phyloP scores from a whole-genome alignment of 805 yeast genomes.

The Starmera dryadoides region DNA sequence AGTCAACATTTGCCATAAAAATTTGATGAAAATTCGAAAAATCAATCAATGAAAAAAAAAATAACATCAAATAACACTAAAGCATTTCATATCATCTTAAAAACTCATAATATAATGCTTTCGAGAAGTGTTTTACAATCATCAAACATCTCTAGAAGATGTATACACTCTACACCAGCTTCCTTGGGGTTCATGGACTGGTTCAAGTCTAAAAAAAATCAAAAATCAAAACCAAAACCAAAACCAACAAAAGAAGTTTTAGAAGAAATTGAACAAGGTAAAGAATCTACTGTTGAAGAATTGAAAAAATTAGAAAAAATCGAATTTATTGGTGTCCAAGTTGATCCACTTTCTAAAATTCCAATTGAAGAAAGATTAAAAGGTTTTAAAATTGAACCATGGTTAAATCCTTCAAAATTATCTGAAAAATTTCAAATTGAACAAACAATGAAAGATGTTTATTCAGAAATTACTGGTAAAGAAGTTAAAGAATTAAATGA shows the following conservation, averaged over 20 bases:
- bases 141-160: conserved; percentile 8
- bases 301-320: conserved; percentile 13
- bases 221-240: conserved; percentile 14
- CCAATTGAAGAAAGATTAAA: conserved; percentile 11
- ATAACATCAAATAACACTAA: neutral
- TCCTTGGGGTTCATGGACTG: conserved; percentile 29
- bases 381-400: conserved; percentile 25
- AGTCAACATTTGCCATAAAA: conserved; percentile 5
- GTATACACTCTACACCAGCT: conserved; percentile 18
- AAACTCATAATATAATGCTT: conserved; percentile 1
- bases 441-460: neutral
- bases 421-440: conserved; percentile 2
- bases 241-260: conserved; percentile 24
- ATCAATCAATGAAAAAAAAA: neutral
- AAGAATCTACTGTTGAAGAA: conserved; percentile 4
- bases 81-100: neutral
- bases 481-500: conserved; percentile 8
- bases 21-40: neutral
- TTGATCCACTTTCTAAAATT: conserved; percentile 4
- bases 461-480: conserved; percentile 2
- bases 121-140: conserved; percentile 1
- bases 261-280: conserved; percentile 27
- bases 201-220: conserved; percentile 26
- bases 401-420: conserved; percentile 24
- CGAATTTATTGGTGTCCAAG: conserved; percentile 20